Base-by-base conservation (phyloP, 73 alveolate genomes). In the Paraurostyla sp. region DNA sequence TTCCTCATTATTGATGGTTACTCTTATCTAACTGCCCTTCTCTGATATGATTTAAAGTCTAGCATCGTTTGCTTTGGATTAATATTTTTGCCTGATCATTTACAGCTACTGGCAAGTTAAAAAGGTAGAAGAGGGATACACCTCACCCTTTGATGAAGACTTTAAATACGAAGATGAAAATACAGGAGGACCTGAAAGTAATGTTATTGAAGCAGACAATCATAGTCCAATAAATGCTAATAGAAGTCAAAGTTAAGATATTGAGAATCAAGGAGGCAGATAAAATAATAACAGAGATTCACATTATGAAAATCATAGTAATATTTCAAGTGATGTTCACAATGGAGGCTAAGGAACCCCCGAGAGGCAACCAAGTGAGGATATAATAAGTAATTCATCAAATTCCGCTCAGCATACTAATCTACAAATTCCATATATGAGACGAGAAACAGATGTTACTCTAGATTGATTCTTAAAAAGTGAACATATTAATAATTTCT, bases 21-120 rank as follows among this genome's bases (percentile, higher is more conserved):
- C 87, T 50, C 49, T 73, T 15, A 36, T 50, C 52, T 29, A 73
- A 29, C 87, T 73, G 27, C 87, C 87, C 52, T 73, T 73, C 56
- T 73, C 87, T 9, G 87, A 73, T 27, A 73, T 73, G 87, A 73
- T 73, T 36, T 27, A 27, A 20, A 43, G 71, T 4, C 48, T 73
- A 9, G 68, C 73, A 6, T 48, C 73, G 4, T 73, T 73, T 27
- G 87, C 87, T 50, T 50, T 73, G 11, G 87, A 73, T 48, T 48
- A 73, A 45, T 73, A 73, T 45, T 73, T 73, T 35, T 73, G 87
- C 49, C 71, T 73, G 20, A 50, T 73, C 6, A 45, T 73, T 50
- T 73, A 73, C 52, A 32, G 62, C 40, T 48, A 48, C 56, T 73
- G 87, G 87, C 87, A 73, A 27, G 45, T 52, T 50, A 73, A 45